These are phyloP conservation scores for Aegilops sharonensis DNA, from an alignment of 176 grass and related monocot genomes.

Conservation along the genomic window DNA sequence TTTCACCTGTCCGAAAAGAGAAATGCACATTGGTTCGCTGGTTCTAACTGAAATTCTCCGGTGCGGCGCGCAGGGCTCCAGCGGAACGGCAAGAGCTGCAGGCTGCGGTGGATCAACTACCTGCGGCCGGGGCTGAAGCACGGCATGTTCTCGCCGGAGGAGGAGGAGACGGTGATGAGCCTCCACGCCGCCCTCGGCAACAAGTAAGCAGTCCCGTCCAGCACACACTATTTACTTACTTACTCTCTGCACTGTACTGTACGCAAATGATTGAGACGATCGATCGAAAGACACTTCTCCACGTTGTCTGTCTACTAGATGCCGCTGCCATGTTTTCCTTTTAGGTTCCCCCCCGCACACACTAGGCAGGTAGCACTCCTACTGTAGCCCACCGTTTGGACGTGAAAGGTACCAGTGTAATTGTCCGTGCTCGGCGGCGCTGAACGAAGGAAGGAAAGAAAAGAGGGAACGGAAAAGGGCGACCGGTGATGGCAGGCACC, in stretches of 20 bases:
- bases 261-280: constrained; percentile 46
- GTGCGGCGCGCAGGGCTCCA: constrained; percentile 38
- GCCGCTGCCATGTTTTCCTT: constrained; percentile 19
- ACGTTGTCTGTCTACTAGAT: constrained; percentile 14
- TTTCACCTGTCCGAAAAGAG: background rate
- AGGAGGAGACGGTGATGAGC: constrained; percentile 77
- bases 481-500: constrained; percentile 25
- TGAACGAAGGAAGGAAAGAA: background rate
- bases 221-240: background rate
- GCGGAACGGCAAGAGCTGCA: constrained; percentile 72
- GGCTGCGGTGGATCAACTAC: constrained; percentile 80
- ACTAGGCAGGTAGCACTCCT: background rate
- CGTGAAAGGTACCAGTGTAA: background rate
- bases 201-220: constrained; percentile 56
- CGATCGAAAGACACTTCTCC: constrained; percentile 19
- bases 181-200: constrained; percentile 87
- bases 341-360: background rate
- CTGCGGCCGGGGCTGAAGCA: constrained; percentile 74
- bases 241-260: background rate
- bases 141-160: constrained; percentile 69
- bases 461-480: background rate
- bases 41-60: background rate
- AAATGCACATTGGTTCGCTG: constrained; percentile 9
- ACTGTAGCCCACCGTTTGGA: background rate
- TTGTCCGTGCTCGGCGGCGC: constrained; percentile 23